phyloP scores from a whole-genome alignment of 2,329 filamentous ascomycete species.

The Aspergillus japonicus region DNA sequence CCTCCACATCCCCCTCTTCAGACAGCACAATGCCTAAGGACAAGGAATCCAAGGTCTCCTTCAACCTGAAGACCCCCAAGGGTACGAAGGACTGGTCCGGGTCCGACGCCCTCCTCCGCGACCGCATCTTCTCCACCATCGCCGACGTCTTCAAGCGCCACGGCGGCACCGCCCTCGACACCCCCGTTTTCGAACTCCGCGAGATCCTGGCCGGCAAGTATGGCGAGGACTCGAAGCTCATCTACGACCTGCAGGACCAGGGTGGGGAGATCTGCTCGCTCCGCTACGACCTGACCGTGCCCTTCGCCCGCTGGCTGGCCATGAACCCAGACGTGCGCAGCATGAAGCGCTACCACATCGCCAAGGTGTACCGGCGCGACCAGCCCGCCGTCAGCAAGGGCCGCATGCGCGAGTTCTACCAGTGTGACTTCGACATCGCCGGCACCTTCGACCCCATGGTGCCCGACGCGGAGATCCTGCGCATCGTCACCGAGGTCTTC shows the following conservation, averaged over 20 bases:
- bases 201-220: constrained; percentile 88
- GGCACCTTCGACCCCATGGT: constrained; percentile 85
- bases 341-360: constrained; percentile 94
- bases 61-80: constrained; percentile 84
- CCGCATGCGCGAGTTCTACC: constrained; percentile 93
- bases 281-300: constrained; percentile 84
- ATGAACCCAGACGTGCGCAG: constrained; percentile 80
- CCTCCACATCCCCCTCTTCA: not conserved
- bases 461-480: constrained; percentile 84
- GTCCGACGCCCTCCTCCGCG: constrained; percentile 74
- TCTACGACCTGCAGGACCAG: constrained; percentile 85
- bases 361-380: constrained; percentile 82
- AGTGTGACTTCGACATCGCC: constrained; percentile 96
- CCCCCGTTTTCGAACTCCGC: constrained; percentile 79
- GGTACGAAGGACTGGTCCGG: constrained; percentile 86
- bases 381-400: constrained; percentile 87
- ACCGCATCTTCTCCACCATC: constrained; percentile 75
- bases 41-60: constrained; percentile 46
- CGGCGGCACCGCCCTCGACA: constrained; percentile 76
- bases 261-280: constrained; percentile 82
- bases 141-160: constrained; percentile 79
- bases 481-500: constrained; percentile 83
- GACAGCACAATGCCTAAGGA: constrained; percentile 19
- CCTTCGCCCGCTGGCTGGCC: constrained; percentile 87
- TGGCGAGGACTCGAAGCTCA: constrained; percentile 88